Evolutionary conservation across 495 filamentous ascomycete species (phyloP).

Genomic region (Oleoguttula mirabilis): DNA sequence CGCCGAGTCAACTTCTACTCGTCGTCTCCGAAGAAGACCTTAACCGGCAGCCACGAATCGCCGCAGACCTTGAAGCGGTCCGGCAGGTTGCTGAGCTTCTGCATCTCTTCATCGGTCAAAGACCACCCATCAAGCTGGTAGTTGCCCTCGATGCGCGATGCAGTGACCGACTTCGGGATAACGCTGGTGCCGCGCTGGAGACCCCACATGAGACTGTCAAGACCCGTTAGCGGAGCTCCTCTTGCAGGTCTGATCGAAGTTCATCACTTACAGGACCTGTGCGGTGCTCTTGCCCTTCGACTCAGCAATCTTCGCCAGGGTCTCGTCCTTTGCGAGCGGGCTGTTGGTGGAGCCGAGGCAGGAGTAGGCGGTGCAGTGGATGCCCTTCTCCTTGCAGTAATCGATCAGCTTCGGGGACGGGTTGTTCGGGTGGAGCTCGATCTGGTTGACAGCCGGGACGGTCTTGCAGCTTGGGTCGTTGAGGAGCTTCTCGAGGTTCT

Average conservation of each 20-base stretch:
- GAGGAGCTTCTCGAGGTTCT: conserved; percentile 46
- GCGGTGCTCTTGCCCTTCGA: conserved; percentile 26
- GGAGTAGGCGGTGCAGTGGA: conserved; percentile 33
- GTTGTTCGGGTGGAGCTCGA: conserved; percentile 79
- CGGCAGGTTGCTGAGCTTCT: conserved; percentile 23
- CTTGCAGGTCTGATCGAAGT: too few species aligned
- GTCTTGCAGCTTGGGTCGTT: conserved; percentile 45
- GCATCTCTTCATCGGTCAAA: conserved; percentile 30
- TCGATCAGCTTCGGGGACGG: conserved; percentile 68
- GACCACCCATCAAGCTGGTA: conserved; percentile 32
- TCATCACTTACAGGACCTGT: conserved; percentile 30
- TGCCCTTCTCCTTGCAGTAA: conserved; percentile 39
- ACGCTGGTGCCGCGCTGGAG: conserved; percentile 32
- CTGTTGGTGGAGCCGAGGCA: conserved; percentile 33
- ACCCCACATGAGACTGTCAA: conserved; percentile 32
- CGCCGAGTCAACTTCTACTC: conserved; percentile 4
- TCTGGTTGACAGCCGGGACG: conserved; percentile 78
- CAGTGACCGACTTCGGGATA: conserved; percentile 33
- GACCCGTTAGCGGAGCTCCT: too few species aligned
- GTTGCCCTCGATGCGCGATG: conserved; percentile 28
- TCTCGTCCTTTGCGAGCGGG: conserved; percentile 29
- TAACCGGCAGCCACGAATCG: conserved; percentile 39
- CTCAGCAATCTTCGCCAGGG: conserved; percentile 28
- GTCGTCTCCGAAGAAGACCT: conserved; percentile 77
- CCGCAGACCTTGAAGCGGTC: conserved; percentile 35